phyloP scores from a whole-genome alignment of 805 yeast species.

The Candida sithepensis region DNA sequence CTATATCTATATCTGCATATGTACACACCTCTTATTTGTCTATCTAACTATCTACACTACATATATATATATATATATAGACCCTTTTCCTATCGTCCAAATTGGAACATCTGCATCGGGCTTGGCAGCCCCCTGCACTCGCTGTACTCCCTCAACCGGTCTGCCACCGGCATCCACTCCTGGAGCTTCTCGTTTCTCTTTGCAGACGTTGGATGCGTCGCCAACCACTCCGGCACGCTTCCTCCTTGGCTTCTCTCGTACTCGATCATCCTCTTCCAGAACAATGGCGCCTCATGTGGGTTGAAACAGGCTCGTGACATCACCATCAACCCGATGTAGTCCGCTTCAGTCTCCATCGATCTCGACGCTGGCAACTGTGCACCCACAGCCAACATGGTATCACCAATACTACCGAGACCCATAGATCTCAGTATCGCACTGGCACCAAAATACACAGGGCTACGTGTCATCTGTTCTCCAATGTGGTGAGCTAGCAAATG shows the following conservation, averaged over 20 bases:
- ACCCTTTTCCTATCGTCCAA: neutral
- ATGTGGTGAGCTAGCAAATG: slow-evolving; percentile 94
- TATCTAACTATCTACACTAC: no score
- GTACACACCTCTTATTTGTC: no score
- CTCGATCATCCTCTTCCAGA: slow-evolving; percentile 81
- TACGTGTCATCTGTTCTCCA: slow-evolving; percentile 73
- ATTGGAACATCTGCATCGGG: slow-evolving; percentile 11
- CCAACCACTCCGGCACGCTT: slow-evolving; percentile 55
- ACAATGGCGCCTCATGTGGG: slow-evolving; percentile 64
- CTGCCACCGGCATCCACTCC: slow-evolving; percentile 63
- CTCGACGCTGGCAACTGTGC: slow-evolving; percentile 76
- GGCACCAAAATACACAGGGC: slow-evolving; percentile 73
- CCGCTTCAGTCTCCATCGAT: slow-evolving; percentile 95
- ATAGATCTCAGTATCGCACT: slow-evolving; percentile 50
- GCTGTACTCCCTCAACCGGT: slow-evolving; percentile 37
- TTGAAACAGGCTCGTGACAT: slow-evolving; percentile 89
- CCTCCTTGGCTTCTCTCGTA: slow-evolving; percentile 39
- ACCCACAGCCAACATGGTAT: neutral
- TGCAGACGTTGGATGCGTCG: slow-evolving; percentile 88
- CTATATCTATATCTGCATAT: no score
- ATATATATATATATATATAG: neutral
- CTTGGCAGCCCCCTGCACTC: slow-evolving; percentile 32
- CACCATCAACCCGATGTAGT: slow-evolving; percentile 85
- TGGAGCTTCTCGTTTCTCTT: slow-evolving; percentile 66
- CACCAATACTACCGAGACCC: slow-evolving; percentile 34